These are phyloP conservation scores for Toxoplasma gondii DNA, from an alignment of 169 alveolate species.

Conservation along the genomic window DNA sequence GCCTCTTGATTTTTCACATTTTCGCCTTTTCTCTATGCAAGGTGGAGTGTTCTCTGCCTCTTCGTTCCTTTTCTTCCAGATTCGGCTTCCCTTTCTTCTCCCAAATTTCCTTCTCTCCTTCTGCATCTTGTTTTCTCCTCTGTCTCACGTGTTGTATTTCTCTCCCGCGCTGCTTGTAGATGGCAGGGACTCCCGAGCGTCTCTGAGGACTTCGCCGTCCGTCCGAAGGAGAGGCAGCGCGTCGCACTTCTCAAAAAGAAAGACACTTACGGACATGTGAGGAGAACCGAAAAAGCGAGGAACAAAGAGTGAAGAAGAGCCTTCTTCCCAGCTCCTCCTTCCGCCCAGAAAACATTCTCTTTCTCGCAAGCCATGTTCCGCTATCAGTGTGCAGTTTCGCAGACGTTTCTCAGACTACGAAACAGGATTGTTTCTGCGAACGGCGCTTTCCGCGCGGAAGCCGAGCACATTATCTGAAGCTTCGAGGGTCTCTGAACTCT, in stretches of 20 bases:
- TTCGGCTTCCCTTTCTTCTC: neutral
- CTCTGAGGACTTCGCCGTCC: neutral
- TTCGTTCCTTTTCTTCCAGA: no score
- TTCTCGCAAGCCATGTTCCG: no score
- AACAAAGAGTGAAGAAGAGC: neutral
- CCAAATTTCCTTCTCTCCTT: neutral
- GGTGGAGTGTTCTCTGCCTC: no score
- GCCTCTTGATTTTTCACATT: no score
- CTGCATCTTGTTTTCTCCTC: neutral
- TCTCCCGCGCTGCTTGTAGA: neutral
- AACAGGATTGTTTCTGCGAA: no score
- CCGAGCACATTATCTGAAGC: no score
- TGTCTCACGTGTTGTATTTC: neutral
- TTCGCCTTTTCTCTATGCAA: no score
- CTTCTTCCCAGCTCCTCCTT: neutral
- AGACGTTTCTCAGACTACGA: no score
- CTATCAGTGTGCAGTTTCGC: no score
- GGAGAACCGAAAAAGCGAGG: neutral
- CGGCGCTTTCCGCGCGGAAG: no score
- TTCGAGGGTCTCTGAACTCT: no score
- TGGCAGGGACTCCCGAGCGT: neutral
- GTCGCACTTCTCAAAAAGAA: neutral
- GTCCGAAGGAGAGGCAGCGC: neutral
- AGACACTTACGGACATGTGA: slow-evolving; percentile 25
- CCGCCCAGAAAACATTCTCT: neutral